Percentiles rank a stretch among this genome's conserved stretches.
These are phyloP conservation scores for Fusarium verrucosum DNA, from an alignment of 2,329 filamentous ascomycete species.

Conservation along the genomic window DNA sequence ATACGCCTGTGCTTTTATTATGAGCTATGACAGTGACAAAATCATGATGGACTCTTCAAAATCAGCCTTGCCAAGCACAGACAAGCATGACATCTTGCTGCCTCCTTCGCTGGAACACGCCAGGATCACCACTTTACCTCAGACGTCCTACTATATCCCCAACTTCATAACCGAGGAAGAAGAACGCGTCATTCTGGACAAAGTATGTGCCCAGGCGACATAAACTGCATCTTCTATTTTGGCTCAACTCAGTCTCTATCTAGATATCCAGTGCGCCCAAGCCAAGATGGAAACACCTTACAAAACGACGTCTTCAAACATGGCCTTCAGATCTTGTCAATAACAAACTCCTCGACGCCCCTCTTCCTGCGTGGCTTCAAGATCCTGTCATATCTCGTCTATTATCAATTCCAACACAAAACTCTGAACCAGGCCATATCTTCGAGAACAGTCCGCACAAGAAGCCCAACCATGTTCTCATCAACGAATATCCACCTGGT, in stretches of 20 bases:
- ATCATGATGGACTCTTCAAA: constrained; percentile 27
- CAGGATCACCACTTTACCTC: constrained; percentile 65
- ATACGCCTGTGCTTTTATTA: not conserved
- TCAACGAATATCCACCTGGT: constrained; percentile 90
- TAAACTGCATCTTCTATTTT: not conserved
- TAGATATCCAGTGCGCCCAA: constrained; percentile 71
- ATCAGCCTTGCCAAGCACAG: not conserved
- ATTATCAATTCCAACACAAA: constrained; percentile 57
- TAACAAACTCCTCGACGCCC: constrained; percentile 77
- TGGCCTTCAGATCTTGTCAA: constrained; percentile 86
- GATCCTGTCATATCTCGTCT: constrained; percentile 73
- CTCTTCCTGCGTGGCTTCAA: constrained; percentile 79
- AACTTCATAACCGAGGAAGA: constrained; percentile 83
- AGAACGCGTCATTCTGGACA: constrained; percentile 74
- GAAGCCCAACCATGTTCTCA: constrained; percentile 86
- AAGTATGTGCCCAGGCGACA: constrained; percentile 60
- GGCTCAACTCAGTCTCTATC: constrained; percentile 31
- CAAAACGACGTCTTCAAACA: constrained; percentile 89
- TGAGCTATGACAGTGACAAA: not conserved
- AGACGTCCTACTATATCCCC: constrained; percentile 82
- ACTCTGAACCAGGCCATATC: constrained; percentile 50
- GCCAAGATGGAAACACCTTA: constrained; percentile 85
- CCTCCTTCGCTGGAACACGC: constrained; percentile 61
- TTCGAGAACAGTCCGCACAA: constrained; percentile 75
- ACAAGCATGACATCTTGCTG: constrained; percentile 44